Percentiles rank a stretch among this genome's conserved stretches.
phyloP scores from a whole-genome alignment of 805 yeast genomes.

The Maudiozyma saulgeensis region DNA sequence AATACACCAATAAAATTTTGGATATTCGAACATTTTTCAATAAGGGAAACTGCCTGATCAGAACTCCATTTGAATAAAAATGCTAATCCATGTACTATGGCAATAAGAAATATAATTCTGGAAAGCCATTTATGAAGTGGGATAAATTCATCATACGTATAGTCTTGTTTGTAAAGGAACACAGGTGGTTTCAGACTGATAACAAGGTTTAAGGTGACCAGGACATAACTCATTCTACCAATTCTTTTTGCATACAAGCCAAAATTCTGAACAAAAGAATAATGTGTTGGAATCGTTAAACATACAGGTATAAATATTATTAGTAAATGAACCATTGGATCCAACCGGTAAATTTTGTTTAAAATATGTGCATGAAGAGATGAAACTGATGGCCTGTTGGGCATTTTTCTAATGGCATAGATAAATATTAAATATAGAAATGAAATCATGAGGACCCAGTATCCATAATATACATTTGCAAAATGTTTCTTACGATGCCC shows the following conservation, averaged over 20 bases:
- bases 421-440: constrained; percentile 32
- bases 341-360: constrained; percentile 29
- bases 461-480: constrained; percentile 54
- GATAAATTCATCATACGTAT: constrained; percentile 42
- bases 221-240: constrained; percentile 52
- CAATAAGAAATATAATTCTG: constrained; percentile 40
- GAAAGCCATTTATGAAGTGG: constrained; percentile 66
- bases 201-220: constrained; percentile 49
- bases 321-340: constrained; percentile 30
- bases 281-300: constrained; percentile 26
- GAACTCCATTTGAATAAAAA: constrained; percentile 41
- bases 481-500: constrained; percentile 49
- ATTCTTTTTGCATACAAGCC: constrained; percentile 38
- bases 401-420: constrained; percentile 29
- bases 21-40: constrained; percentile 22
- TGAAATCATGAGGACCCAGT: constrained; percentile 37
- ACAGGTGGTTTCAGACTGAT: constrained; percentile 50
- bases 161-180: constrained; percentile 31
- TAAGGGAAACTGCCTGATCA: constrained; percentile 30
- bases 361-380: constrained; percentile 31
- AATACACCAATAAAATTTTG: constrained; percentile 46
- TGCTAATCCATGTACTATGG: constrained; percentile 43
- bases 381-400: constrained; percentile 30
- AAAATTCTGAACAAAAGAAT: constrained; percentile 22
- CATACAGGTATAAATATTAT: constrained; percentile 27